These are phyloP conservation scores for Fusarium staphyleae DNA, from an alignment of 2,329 filamentous ascomycete species.

Conservation along the genomic window DNA sequence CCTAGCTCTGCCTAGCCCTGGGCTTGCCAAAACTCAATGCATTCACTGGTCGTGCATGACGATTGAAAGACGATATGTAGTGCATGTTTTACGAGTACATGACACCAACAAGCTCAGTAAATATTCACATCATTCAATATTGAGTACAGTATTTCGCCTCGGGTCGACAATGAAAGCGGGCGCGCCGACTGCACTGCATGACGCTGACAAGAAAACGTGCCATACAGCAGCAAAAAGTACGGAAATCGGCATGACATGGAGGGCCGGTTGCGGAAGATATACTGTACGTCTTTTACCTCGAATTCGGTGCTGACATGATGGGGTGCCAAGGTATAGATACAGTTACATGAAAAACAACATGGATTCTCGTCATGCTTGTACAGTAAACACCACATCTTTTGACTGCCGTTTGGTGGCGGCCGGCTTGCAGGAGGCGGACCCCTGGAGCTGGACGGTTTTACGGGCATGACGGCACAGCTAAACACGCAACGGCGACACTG, in stretches of 20 bases:
- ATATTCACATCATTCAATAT: not conserved
- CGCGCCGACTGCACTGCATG: too few species aligned
- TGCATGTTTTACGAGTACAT: not conserved
- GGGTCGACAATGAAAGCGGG: too few species aligned
- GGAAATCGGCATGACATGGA: too few species aligned
- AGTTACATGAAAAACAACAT: too few species aligned
- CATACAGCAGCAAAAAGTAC: too few species aligned
- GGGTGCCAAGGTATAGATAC: too few species aligned
- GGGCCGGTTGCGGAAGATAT: too few species aligned
- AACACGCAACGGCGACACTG: slow-evolving; percentile 20
- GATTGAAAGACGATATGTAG: slow-evolving; percentile 12
- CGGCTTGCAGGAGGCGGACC: slow-evolving; percentile 33
- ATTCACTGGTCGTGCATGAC: slow-evolving; percentile 4
- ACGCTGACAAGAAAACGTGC: too few species aligned
- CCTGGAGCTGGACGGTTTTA: slow-evolving; percentile 25
- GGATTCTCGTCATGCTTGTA: slow-evolving; percentile 8
- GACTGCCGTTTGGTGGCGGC: slow-evolving; percentile 28
- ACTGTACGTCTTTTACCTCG: too few species aligned
- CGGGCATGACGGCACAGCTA: slow-evolving; percentile 8
- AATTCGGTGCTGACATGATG: too few species aligned
- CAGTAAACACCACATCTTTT: not conserved
- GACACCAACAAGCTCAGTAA: slow-evolving; percentile 1
- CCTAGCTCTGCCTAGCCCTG: slow-evolving; percentile 9
- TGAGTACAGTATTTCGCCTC: too few species aligned
- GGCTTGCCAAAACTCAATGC: slow-evolving; percentile 16